Evolutionary conservation across 2,329 filamentous ascomycete species (phyloP).

Genomic region (Cadophora sp.): DNA sequence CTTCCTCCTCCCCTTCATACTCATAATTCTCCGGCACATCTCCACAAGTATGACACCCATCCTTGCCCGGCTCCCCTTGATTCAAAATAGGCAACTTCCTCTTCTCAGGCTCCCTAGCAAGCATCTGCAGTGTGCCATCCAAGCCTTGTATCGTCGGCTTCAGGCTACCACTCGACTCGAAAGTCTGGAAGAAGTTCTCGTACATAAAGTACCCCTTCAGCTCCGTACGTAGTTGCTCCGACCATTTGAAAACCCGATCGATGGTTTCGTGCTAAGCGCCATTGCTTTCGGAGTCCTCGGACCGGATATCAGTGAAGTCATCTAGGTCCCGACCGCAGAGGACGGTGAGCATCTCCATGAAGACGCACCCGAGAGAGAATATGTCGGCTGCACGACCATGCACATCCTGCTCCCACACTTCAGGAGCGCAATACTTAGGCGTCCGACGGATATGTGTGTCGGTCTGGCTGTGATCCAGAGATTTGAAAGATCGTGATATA

Average conservation of each 20-base stretch:
- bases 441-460: neutral
- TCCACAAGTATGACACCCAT: neutral
- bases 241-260: neutral
- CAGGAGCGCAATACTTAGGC: constrained; percentile 16
- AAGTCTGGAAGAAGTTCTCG: neutral
- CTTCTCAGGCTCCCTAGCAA: neutral
- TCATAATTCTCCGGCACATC: neutral
- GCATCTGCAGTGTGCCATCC: neutral
- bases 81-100: constrained; percentile 3
- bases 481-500: neutral
- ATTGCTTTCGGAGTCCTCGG: neutral
- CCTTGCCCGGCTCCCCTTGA: neutral
- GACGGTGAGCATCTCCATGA: constrained; percentile 16
- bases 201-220: neutral
- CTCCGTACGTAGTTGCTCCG: neutral
- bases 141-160: neutral
- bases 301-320: neutral
- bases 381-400: constrained; percentile 14
- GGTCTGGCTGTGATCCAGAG: constrained; percentile 9
- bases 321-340: neutral
- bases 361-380: constrained; percentile 19
- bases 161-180: neutral
- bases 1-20: neutral
- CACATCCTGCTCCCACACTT: constrained; percentile 1
- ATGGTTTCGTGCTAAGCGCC: neutral